Conservation (phyloP, 768 basidiomycete species). For the Rhodocollybia butyracea region DNA sequence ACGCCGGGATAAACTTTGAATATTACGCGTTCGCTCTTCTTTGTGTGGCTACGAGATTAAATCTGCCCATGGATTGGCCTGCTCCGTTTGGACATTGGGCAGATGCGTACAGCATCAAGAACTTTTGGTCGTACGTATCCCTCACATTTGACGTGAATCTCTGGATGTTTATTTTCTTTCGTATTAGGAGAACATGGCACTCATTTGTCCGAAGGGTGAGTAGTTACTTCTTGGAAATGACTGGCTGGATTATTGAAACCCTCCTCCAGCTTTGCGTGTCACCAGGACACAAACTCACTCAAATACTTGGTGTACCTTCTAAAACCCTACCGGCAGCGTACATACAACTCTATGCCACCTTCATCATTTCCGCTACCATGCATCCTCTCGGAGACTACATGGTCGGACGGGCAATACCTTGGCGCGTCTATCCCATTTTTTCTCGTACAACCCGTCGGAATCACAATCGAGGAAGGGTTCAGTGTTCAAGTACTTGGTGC, state of each 20-base stretch:
- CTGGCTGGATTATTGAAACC: not conserved
- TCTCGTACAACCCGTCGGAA: conserved; percentile 24
- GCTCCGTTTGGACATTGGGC: conserved; percentile 22
- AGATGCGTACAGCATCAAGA: conserved; percentile 26
- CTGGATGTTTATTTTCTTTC: not conserved
- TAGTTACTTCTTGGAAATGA: not conserved
- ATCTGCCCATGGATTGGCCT: conserved; percentile 24
- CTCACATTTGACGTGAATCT: not conserved
- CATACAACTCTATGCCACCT: conserved; percentile 24
- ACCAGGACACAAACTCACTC: conserved; percentile 15
- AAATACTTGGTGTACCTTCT: conserved; percentile 11
- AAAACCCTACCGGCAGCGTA: conserved; percentile 18
- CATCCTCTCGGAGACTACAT: conserved; percentile 27
- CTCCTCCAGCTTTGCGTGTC: conserved; percentile 16
- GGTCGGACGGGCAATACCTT: conserved; percentile 14
- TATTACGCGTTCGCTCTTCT: not conserved
- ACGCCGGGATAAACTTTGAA: not conserved
- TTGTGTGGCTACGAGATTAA: not conserved
- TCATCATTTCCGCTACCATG: conserved; percentile 23
- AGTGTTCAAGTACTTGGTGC: conserved; percentile 16
- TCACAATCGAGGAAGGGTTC: conserved; percentile 29
- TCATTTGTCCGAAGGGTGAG: conserved; percentile 23
- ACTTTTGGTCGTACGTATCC: conserved; percentile 28
- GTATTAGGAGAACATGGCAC: conserved; percentile 26
- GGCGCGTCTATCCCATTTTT: conserved; percentile 25